Evolutionary conservation across 140 eudicot species (phyloP), one percentile per base, ranked within the genome.

Genomic region (Ambrosia hybrid): DNA sequence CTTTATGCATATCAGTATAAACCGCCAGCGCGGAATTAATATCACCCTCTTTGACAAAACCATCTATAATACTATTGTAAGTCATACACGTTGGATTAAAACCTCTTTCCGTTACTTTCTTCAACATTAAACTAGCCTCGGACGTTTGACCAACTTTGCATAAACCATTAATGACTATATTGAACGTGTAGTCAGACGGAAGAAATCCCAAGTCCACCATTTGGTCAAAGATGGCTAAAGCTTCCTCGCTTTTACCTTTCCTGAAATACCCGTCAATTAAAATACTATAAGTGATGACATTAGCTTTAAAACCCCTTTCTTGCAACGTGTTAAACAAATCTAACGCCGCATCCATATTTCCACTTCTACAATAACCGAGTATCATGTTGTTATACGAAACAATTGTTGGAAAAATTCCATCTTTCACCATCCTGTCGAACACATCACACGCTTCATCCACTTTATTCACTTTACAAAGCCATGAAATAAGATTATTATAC

Each of bases 11-110:
- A 74, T 86, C 89, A 5, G 30, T 75, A 63, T 80, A 90, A 72
- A 90, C 83, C 51, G 85, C 80, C 74, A 88, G 64, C 15, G 97
- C 99, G 26, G 96, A 84, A 67, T 83, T 82, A 26, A 86, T 60
- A 68, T 41, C 77, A 5, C 85, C 85, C 57, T 84, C 91, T 84
- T 83, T 84, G 13, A 90, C 77, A 78, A 79, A 94, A 21, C 99
- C 97, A 72, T 88, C 76, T 8, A 94, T 88, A 6, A 94, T 78
- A 81, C 80, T 81, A 81, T 90, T 94, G 65, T 90, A 93, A 33
- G 91, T 77, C 91, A 76, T 83, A 74, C 87, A 86, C 30, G 39
- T 14, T 6, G 99, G 96, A 48, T 46, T 71, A 76, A 87, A 83
- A 30, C 86, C 87, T 48, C 68, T 53, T 10, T 79, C 79, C 66